Percentiles rank a stretch among this genome's conserved stretches.
phyloP scores from a whole-genome alignment of 345 rosid genomes.

The Euphorbia pulcherrima region DNA sequence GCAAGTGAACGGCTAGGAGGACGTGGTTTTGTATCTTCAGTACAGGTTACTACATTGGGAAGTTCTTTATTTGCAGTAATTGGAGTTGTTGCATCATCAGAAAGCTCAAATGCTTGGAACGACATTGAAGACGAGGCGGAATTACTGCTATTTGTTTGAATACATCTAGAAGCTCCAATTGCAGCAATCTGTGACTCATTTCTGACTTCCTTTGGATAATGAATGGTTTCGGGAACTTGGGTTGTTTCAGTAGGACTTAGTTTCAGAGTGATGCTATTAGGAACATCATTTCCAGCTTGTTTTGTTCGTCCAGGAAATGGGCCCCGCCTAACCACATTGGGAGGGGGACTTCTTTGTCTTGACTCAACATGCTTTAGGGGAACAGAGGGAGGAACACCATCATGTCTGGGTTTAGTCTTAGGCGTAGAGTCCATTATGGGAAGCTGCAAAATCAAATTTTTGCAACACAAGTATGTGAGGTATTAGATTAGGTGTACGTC shows the following conservation, averaged over 20 bases:
- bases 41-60: no score
- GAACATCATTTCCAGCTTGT: constrained; percentile 46
- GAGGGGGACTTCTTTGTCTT: constrained; percentile 84
- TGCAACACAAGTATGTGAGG: background rate
- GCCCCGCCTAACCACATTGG: constrained; percentile 45
- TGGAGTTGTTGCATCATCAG: no score
- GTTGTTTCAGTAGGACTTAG: constrained; percentile 30
- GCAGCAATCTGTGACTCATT: no score
- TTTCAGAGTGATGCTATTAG: constrained; percentile 35
- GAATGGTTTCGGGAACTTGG: constrained; percentile 37
- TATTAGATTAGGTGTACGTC: no score
- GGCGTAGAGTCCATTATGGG: constrained; percentile 55
- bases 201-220: constrained; percentile 29
- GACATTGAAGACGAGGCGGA: no score
- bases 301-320: constrained; percentile 49
- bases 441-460: constrained; percentile 39
- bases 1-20: no score
- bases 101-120: no score
- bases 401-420: constrained; percentile 67
- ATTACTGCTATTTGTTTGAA: no score
- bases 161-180: no score
- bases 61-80: no score
- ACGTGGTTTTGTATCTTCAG: no score
- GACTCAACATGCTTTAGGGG: constrained; percentile 45
- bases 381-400: constrained; percentile 54